Base-by-base conservation (phyloP, 495 filamentous ascomycete species). In the Podospora sp. region DNA sequence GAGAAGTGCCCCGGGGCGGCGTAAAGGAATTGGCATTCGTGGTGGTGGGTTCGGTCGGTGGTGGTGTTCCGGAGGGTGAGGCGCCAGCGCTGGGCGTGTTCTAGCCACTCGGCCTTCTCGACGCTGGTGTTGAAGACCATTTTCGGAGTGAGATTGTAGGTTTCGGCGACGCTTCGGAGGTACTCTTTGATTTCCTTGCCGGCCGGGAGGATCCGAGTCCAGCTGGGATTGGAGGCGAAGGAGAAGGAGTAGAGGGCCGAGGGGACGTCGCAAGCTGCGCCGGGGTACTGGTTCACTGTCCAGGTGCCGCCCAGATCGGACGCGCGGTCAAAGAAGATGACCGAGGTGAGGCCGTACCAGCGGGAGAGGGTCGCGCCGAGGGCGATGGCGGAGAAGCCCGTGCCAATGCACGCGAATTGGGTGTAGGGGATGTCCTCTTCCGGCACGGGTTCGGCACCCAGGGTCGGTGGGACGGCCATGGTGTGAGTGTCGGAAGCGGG, bases 201-300 rank as follows among this genome's bases (percentile, higher is more conserved):
- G 2, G 82, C 68, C 1, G 88, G 87, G 72, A 86, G 79, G 27
- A 86, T 71, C 6, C 80, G 80, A 0, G 82, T 83, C 87, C 89
- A 91, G 49, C 81, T 73, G 22, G 80, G 74, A 70, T 90, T 90
- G 22, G 79, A 80, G 5, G 81, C 79, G 67, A 91, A 91, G 0
- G 84, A 87, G 73, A 89, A 89, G 51, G 81, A 86, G 73, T 91
- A 91, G 24, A 89, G 83, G 0, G 67, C 67, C 0, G 40, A 51
- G 9, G 73, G 75, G 0, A 82, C 58, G 1, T 88, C 86, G 33
- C 84, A 85, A 8, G 82, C 85, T 21, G 50, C 53, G 35, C 68
- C 89, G 1, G 89, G 89, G 74, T 91, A 91, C 40, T 83, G 76
- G 74, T 91, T 91, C 58, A 85, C 84, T 78, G 81, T 85, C 89